Conservation (phyloP, 164 flowering plant species). For the Brasenia schreberi region DNA sequence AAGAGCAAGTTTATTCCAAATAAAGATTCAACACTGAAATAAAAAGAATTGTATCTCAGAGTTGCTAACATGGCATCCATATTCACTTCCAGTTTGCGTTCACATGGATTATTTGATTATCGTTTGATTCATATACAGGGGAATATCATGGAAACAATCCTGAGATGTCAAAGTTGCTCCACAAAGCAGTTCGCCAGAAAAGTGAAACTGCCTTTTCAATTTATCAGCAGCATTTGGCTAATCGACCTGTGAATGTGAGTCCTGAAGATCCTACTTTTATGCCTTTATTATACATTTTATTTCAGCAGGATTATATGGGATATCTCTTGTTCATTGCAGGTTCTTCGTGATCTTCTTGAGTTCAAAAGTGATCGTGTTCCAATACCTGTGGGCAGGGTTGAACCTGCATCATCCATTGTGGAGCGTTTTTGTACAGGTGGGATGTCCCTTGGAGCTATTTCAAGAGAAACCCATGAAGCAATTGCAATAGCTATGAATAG, state of each 20-base stretch:
- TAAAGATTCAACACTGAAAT: too few relatives aligned
- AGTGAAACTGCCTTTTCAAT: constrained; percentile 78
- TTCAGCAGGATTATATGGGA: not conserved
- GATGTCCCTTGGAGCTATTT: constrained; percentile 98
- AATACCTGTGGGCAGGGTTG: constrained; percentile 91
- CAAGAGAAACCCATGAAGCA: constrained; percentile 98
- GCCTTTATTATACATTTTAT: not conserved
- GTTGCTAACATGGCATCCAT: too few relatives aligned
- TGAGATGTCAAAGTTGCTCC: constrained; percentile 97
- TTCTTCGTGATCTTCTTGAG: constrained; percentile 93
- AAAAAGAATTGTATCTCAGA: too few relatives aligned
- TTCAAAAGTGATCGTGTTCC: constrained; percentile 85
- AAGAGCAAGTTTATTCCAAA: too few relatives aligned
- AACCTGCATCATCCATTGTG: constrained; percentile 84
- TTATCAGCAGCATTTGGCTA: constrained; percentile 97
- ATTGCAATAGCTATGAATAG: constrained; percentile 99
- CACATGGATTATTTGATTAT: not conserved
- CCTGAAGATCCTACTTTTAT: not conserved
- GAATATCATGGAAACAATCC: constrained; percentile 99
- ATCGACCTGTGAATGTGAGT: constrained; percentile 85
- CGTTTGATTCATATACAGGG: constrained; percentile 27
- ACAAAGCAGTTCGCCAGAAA: constrained; percentile 94
- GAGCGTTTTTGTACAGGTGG: constrained; percentile 98
- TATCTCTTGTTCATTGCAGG: constrained; percentile 25
- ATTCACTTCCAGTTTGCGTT: too few relatives aligned